Percentiles rank a stretch among this genome's conserved stretches.
These are phyloP conservation scores for Beverwykella pulmonaria DNA, from an alignment of 495 filamentous ascomycete species.

Conservation along the genomic window DNA sequence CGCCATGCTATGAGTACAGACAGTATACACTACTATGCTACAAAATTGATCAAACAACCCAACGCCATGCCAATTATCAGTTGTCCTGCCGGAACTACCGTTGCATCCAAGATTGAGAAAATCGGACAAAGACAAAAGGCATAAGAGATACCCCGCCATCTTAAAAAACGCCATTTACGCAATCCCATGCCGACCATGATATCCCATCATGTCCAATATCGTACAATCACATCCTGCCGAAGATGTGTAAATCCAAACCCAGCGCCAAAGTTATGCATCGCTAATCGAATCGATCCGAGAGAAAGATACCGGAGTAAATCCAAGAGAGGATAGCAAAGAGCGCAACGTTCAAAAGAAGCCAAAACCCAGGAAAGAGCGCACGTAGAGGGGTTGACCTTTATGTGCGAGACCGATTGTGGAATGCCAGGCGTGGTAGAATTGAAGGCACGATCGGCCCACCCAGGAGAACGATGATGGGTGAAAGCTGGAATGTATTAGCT, in stretches of 20 bases:
- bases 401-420: not conserved
- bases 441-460: conserved; percentile 13
- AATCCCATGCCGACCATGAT: conserved; percentile 1
- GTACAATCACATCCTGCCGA: not conserved
- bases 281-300: not conserved
- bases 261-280: conserved; percentile 7
- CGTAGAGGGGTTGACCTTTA: not conserved
- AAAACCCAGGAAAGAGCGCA: not conserved
- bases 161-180: conserved; percentile 11
- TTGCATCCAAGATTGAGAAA: conserved; percentile 2
- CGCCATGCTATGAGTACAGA: not conserved
- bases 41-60: not conserved
- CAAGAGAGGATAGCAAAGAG: not conserved
- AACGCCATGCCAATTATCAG: not conserved
- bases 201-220: conserved; percentile 4
- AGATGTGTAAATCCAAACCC: not conserved
- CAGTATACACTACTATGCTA: not conserved
- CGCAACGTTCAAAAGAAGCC: not conserved
- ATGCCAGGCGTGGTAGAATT: not conserved
- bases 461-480: conserved; percentile 14
- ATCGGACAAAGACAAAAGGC: not conserved
- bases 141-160: not conserved
- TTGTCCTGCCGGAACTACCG: conserved; percentile 24
- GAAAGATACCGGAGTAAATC: not conserved
- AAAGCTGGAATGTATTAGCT: conserved; percentile 13